Conservation (phyloP, 345 rosid species). For the Reutealis trisperma region DNA sequence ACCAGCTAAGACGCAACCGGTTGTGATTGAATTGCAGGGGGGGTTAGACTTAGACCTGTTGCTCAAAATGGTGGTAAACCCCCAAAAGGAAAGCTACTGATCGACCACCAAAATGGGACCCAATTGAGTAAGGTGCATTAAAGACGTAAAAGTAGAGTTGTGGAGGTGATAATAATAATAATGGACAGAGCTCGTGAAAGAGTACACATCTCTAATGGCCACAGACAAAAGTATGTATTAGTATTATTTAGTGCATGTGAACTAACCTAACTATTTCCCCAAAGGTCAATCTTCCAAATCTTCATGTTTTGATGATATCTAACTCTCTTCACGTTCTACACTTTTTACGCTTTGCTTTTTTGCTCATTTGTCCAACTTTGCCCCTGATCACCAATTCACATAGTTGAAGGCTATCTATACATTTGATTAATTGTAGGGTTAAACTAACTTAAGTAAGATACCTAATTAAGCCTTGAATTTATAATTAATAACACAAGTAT, state of each 20-base stretch:
- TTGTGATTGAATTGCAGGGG: too few species aligned
- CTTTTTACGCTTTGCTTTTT: neutral
- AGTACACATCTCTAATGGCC: conserved; percentile 14
- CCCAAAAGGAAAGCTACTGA: neutral
- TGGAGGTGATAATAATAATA: neutral
- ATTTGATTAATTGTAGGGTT: too few species aligned
- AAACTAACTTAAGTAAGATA: too few species aligned
- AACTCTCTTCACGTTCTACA: neutral
- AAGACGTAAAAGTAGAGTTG: conserved; percentile 33
- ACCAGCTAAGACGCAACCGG: too few species aligned
- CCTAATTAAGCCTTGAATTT: too few species aligned
- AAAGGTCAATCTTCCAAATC: conserved; percentile 23
- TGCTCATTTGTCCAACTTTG: too few species aligned
- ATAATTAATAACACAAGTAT: too few species aligned
- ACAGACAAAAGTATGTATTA: neutral
- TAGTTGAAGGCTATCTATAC: too few species aligned
- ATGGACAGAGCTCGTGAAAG: conserved; percentile 40
- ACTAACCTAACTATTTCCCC: conserved; percentile 30
- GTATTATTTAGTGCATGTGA: conserved; percentile 47
- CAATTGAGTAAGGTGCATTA: conserved; percentile 27
- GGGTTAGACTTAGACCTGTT: too few species aligned
- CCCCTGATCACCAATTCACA: too few species aligned
- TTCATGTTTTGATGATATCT: conserved; percentile 1
- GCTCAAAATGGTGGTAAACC: too few species aligned
- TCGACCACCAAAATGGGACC: conserved; percentile 24